Percentiles rank a stretch among this genome's conserved stretches.
Evolutionary conservation across 1,284 basidiomycete genomes (phyloP).

Genomic region (Marasmius tenuissimus): DNA sequence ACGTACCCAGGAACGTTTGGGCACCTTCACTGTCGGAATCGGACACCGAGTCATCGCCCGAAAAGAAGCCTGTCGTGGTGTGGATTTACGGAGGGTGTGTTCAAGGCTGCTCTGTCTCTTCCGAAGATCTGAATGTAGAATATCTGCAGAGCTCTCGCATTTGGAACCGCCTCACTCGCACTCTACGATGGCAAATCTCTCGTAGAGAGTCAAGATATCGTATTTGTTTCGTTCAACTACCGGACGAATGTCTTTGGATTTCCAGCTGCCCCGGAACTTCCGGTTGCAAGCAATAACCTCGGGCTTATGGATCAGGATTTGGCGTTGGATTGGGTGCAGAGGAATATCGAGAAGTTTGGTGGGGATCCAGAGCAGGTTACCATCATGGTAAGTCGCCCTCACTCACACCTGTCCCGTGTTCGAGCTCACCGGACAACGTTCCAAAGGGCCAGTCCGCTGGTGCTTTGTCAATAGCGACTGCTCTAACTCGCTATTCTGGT

Average conservation of each 20-base stretch:
- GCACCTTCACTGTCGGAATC: background rate
- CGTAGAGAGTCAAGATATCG: conserved; percentile 8
- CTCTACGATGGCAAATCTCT: conserved; percentile 14
- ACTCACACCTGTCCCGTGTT: background rate
- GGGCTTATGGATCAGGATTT: conserved; percentile 15
- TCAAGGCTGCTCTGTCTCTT: background rate
- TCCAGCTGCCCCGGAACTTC: conserved; percentile 10
- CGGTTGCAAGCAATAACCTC: conserved; percentile 10
- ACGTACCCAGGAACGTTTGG: background rate
- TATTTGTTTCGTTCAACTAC: conserved; percentile 16
- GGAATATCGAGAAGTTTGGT: background rate
- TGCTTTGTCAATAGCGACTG: background rate
- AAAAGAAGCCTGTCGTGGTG: conserved; percentile 1
- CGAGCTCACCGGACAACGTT: background rate
- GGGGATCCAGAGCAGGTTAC: background rate
- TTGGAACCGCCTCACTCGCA: conserved; percentile 9
- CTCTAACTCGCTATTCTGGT: background rate
- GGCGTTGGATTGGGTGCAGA: background rate
- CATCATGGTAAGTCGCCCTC: background rate
- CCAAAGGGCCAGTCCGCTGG: background rate
- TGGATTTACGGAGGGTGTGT: conserved; percentile 11
- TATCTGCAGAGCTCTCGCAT: conserved; percentile 7
- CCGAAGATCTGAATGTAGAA: no score
- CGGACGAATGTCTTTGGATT: conserved; percentile 18
- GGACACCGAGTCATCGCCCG: background rate